These are phyloP conservation scores for Penicillium antarcticum DNA, from an alignment of 495 filamentous ascomycete species.

Conservation along the genomic window DNA sequence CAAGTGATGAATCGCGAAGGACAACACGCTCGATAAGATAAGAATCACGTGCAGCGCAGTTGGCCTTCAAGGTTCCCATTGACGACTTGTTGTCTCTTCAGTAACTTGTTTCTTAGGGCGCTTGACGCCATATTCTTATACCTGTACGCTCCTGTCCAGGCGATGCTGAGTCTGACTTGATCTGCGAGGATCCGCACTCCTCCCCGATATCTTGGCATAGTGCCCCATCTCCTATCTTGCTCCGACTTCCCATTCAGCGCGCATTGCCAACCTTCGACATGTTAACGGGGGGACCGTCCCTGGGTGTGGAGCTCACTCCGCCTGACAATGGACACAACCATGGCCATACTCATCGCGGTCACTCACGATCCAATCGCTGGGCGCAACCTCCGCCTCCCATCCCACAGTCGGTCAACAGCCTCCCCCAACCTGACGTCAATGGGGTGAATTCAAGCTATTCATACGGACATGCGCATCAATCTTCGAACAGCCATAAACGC, in stretches of 20 bases:
- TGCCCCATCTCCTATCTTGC: constrained; percentile 5
- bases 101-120: too few relatives aligned
- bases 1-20: too few relatives aligned
- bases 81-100: too few relatives aligned
- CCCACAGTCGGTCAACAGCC: constrained; percentile 19
- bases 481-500: constrained; percentile 12
- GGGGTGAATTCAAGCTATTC: constrained; percentile 11
- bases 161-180: constrained; percentile 2
- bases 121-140: not conserved
- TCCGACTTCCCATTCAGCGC: constrained; percentile 2
- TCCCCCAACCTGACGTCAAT: constrained; percentile 18
- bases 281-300: constrained; percentile 36
- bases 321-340: constrained; percentile 27
- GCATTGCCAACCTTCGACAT: constrained; percentile 23
- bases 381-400: constrained; percentile 32
- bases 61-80: too few relatives aligned
- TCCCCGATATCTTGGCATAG: constrained; percentile 10
- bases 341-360: constrained; percentile 39
- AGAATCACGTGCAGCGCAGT: too few relatives aligned
- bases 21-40: too few relatives aligned
- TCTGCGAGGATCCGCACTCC: constrained; percentile 1
- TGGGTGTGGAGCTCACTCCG: constrained; percentile 29
- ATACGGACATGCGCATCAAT: constrained; percentile 18
- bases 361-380: constrained; percentile 36
- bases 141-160: not conserved